Evolutionary conservation across 225 moss, liverwort and hornwort genomes (phyloP), one percentile per base, ranked within the genome.

Genomic region (Climacium dendroides): DNA sequence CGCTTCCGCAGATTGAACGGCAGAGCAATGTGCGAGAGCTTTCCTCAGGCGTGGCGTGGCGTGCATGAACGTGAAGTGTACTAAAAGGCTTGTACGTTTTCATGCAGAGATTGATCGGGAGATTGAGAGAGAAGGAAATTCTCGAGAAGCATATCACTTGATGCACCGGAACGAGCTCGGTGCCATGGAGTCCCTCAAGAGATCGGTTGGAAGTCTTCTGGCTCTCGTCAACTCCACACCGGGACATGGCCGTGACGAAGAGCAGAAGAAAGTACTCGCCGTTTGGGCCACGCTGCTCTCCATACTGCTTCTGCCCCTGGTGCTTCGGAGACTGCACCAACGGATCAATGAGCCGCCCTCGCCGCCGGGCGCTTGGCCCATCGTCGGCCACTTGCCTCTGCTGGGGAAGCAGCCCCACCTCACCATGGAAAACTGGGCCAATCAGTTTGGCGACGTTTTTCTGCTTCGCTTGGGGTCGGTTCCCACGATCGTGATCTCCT

Each of bases 351-450:
- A 86, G 63, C 95, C 94, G 61, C 94, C 95, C 26, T 91, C 94
- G 18, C 94, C 94, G 22, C 93, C 91, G 5, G 84, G 78, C 26
- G 86, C 85, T 6, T 93, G 87, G 86, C 93, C 94, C 18, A 79
- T 95, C 41, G 39, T 94, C 7, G 95, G 94, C 16, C 90, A 93
- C 85, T 80, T 95, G 47, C 93, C 84, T 7, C 78, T 88, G 54
- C 75, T 95, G 71, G 91, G 94, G 16, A 74, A 45, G 47, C 87
- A 84, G 25, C 90, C 91, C 1, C 91, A 95, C 50, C 75, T 85
- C 28, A 87, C 82, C 61, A 79, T 95, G 67, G 87, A 77, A 39
- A 80, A 73, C 5, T 79, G 94, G 86, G 86, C 88, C 9, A 52
- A 84, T 1, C 82, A 59, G 58, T 83, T 91, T 6, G 92, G 92